phyloP scores from a whole-genome alignment of 768 basidiomycete species.

The Butyriboletus loyo region DNA sequence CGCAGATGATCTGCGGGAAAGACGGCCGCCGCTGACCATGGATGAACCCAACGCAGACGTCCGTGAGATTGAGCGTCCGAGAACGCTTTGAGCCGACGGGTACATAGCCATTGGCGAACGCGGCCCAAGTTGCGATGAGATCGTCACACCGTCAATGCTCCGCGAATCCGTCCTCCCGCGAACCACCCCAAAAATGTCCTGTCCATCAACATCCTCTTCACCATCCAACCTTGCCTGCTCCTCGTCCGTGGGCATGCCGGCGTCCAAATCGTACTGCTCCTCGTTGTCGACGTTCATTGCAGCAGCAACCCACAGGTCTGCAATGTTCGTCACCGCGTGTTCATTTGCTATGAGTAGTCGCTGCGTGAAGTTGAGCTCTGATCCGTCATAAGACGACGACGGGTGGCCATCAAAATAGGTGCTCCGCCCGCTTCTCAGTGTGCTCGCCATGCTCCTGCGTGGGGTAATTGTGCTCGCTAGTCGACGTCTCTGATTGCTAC shows the following conservation, averaged over 20 bases:
- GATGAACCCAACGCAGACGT: conserved; percentile 33
- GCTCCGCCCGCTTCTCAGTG: conserved; percentile 49
- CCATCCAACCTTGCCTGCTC: conserved; percentile 35
- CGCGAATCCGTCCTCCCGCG: conserved; percentile 21
- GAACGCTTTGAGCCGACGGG: conserved; percentile 27
- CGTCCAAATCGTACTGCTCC: conserved; percentile 59
- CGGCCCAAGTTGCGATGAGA: conserved; percentile 20
- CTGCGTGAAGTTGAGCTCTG: conserved; percentile 84
- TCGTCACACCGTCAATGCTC: conserved; percentile 12
- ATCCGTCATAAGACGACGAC: conserved; percentile 40
- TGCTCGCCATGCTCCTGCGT: conserved; percentile 53
- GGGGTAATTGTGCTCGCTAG: conserved; percentile 48
- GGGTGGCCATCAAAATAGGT: conserved; percentile 43
- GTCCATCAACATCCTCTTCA: conserved; percentile 41
- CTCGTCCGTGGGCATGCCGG: conserved; percentile 23
- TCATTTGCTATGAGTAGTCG: conserved; percentile 90
- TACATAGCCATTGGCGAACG: conserved; percentile 27
- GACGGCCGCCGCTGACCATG: conserved; percentile 32
- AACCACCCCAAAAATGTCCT: conserved; percentile 24
- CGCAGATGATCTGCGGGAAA: conserved; percentile 50
- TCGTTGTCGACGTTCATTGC: conserved; percentile 95
- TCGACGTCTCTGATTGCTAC: conserved; percentile 51
- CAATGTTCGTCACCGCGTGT: conserved; percentile 90
- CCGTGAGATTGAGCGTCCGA: conserved; percentile 32
- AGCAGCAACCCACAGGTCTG: conserved; percentile 96